These are phyloP conservation scores for Toxicodendron radicans DNA, from an alignment of 345 rosid species.

Conservation along the genomic window DNA sequence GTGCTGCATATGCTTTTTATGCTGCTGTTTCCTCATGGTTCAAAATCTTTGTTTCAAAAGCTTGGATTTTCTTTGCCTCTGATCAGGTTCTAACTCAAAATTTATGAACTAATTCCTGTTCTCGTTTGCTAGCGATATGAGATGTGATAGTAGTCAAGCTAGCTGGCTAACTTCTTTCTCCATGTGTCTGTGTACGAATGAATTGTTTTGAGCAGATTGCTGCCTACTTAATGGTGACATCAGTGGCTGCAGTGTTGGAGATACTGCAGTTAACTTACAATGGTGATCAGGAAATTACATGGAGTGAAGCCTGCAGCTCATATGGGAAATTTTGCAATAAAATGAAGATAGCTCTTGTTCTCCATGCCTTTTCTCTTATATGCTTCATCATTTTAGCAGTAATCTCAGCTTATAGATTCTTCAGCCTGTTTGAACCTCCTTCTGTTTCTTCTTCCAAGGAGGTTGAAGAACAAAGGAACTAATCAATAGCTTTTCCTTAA, in stretches of 20 bases:
- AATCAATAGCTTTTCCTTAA: background rate
- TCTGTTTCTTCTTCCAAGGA: constrained; percentile 32
- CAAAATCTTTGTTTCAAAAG: constrained; percentile 51
- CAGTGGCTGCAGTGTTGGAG: constrained; percentile 71
- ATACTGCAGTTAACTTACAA: constrained; percentile 57
- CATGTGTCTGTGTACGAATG: background rate
- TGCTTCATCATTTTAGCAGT: constrained; percentile 62
- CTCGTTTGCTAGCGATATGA: no score
- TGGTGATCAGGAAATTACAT: constrained; percentile 66
- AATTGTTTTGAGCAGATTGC: constrained; percentile 42
- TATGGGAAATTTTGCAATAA: constrained; percentile 62
- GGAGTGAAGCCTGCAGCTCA: constrained; percentile 79
- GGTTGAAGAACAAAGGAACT: constrained; percentile 23
- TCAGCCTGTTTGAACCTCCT: constrained; percentile 69
- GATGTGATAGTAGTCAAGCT: no score
- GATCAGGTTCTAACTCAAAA: constrained; percentile 62
- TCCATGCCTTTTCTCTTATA: constrained; percentile 58
- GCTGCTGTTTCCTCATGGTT: constrained; percentile 60
- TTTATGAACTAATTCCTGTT: no score
- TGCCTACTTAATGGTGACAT: constrained; percentile 77
- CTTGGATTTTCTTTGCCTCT: constrained; percentile 81
- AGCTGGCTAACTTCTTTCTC: background rate
- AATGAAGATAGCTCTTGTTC: constrained; percentile 54
- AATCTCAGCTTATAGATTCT: constrained; percentile 77
- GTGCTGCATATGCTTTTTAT: constrained; percentile 66